Evolutionary conservation across 495 filamentous ascomycete genomes (phyloP), one percentile per base, ranked within the genome.

Genomic region (Penicillium salamii): DNA sequence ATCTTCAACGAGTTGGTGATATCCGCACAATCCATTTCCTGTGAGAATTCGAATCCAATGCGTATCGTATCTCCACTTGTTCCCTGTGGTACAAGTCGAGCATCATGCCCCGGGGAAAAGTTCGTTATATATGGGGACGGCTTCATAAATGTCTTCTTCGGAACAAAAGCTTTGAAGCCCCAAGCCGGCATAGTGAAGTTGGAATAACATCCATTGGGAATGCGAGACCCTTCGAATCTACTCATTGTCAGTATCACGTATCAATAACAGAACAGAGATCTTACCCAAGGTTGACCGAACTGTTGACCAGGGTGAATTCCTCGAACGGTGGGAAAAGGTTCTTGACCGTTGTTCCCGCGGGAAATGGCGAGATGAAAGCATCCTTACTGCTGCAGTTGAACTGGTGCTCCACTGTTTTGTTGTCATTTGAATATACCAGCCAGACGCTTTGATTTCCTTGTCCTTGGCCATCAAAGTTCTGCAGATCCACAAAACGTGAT

Each of bases 131-230:
- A 76, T 7, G 82, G 79, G 2, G 68, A 67, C 13, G 77, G 76
- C 12, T 52, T 40, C 4, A 76, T 46, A 52, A 68, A 82, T 9
- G 53, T 49, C 6, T 63, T 47, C 17, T 64, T 66, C 0, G 77
- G 81, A 2, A 84, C 82, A 51, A 79, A 81, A 13, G 74, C 76
- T 42, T 80, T 79, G 67, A 74, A 85, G 24, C 76, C 75, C 61
- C 69, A 85, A 0, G 78, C 67, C 9, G 66, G 44, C 52, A 83
- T 62, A 26, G 70, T 66, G 17, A 84, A 55, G 8, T 53, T 62
- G 18, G 54, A 46, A 26, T 80, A 43, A 57, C 82, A 84, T 8
- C 80, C 81, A 13, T 77, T 79, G 12, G 50, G 45, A 12, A 68
- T 50, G 12, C 40, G 38, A 14, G 53, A 56, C 13, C 52, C 55